These are phyloP conservation scores for Scedosporium apiospermum DNA, from an alignment of 2,329 filamentous ascomycete species.

Conservation along the genomic window DNA sequence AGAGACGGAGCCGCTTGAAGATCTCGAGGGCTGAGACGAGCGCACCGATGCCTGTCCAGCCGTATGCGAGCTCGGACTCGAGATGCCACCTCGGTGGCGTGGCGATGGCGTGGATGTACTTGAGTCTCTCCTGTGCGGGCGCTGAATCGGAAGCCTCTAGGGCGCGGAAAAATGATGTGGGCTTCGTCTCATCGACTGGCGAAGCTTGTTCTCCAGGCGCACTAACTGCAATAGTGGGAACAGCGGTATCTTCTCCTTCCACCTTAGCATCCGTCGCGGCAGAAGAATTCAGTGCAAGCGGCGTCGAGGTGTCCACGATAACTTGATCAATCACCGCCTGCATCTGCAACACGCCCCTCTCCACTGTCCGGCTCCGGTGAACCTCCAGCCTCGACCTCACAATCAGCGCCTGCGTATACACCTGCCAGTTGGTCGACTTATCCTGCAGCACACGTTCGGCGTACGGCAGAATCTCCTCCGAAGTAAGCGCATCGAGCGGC, in stretches of 20 bases:
- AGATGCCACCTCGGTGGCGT: slow-evolving; percentile 89
- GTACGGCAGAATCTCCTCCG: slow-evolving; percentile 90
- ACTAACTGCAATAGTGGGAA: slow-evolving; percentile 37
- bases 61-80: slow-evolving; percentile 81
- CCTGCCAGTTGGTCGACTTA: slow-evolving; percentile 92
- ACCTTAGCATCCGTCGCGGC: slow-evolving; percentile 13
- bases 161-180: slow-evolving; percentile 73
- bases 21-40: slow-evolving; percentile 87
- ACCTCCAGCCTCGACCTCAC: slow-evolving; percentile 86
- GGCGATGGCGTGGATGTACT: slow-evolving; percentile 74
- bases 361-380: slow-evolving; percentile 76
- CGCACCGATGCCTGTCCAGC: slow-evolving; percentile 87
- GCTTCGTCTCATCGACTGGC: slow-evolving; percentile 32
- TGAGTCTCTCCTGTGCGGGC: slow-evolving; percentile 62
- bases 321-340: slow-evolving; percentile 95
- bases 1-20: slow-evolving; percentile 85
- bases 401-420: slow-evolving; percentile 88
- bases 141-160: slow-evolving; percentile 70
- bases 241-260: slow-evolving; percentile 17
- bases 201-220: slow-evolving; percentile 21
- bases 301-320: slow-evolving; percentile 64
- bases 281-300: slow-evolving; percentile 13
- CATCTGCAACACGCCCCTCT: slow-evolving; percentile 82
- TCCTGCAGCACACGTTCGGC: slow-evolving; percentile 80
- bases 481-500: slow-evolving; percentile 72